Evolutionary conservation across 257 asterid species (phyloP), one percentile per base, ranked within the genome.

Genomic region (Voacanga thouarsii): DNA sequence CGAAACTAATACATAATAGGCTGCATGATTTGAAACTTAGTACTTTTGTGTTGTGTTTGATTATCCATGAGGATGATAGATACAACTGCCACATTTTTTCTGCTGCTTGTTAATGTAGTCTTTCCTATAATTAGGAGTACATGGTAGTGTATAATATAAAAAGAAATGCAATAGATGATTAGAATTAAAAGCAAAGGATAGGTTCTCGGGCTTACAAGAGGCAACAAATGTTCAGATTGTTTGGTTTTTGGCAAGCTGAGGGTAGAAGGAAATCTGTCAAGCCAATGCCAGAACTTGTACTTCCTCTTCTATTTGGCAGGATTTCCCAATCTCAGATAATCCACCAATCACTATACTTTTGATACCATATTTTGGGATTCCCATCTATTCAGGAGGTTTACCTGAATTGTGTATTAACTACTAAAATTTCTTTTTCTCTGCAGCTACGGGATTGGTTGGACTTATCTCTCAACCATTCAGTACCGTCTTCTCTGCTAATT

Each of bases 401-500:
- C 30, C 12, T 64, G 39, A 44, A 45, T 6, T 76, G 45, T 28
- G 57, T 57, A 59, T 47, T 51, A 15, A 19, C 59, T 11, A 55
- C 65, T 47, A 43, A 26, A 78, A 30, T 43, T 47, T 18, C 57
- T 67, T 65, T 26, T 51, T 8, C 23, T 65, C 69, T 86, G 87
- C 90, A 94, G 98, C 85, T 94, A 78, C 90, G 86, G 74, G 97
- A 94, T 87, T 94, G 98, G 98, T 83, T 94, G 81, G 98, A 92
- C 83, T 88, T 94, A 80, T 94, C 98, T 76, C 90, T 94, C 76
- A 92, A 90, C 79, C 95, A 92, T 83, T 89, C 97, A 30, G 95
- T 94, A 80, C 97, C 98, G 56, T 94, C 98, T 74, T 94, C 98
- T 63, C 90, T 94, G 79, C 77, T 94, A 86, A 94, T 94, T 82